phyloP scores from a whole-genome alignment of 768 basidiomycete species.

The Leccinum pellstonianum region DNA sequence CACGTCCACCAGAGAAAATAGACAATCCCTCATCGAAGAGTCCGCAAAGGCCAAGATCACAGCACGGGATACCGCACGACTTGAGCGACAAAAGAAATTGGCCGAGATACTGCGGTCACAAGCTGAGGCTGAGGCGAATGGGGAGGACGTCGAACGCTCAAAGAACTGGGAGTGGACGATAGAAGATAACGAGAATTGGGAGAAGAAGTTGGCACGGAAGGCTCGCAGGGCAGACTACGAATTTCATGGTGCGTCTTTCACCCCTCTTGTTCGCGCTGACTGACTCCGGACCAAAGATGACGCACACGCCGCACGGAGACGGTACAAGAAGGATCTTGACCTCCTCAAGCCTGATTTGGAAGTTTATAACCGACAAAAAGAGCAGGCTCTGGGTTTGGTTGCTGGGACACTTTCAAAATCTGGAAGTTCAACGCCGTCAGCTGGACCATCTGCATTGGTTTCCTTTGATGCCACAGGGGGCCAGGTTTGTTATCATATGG shows the following conservation, averaged over 20 bases:
- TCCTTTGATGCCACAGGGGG: slow-evolving; percentile 51
- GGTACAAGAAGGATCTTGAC: slow-evolving; percentile 92
- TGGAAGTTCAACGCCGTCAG: slow-evolving; percentile 32
- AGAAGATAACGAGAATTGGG: slow-evolving; percentile 32
- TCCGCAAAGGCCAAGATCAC: slow-evolving; percentile 73
- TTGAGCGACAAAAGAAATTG: slow-evolving; percentile 88
- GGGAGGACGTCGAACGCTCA: slow-evolving; percentile 94
- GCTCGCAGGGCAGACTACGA: slow-evolving; percentile 82
- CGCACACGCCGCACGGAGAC: slow-evolving; percentile 80
- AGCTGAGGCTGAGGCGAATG: slow-evolving; percentile 84
- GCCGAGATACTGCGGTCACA: slow-evolving; percentile 84
- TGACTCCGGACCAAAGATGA: slow-evolving; percentile 57
- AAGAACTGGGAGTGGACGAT: slow-evolving; percentile 81
- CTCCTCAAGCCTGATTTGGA: slow-evolving; percentile 83
- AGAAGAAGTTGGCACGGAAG: slow-evolving; percentile 69
- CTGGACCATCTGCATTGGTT: slow-evolving; percentile 39
- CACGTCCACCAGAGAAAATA: slow-evolving; percentile 77
- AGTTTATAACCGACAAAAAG: slow-evolving; percentile 88
- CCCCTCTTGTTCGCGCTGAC: neutral
- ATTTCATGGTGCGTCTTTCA: slow-evolving; percentile 72
- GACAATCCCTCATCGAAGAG: slow-evolving; percentile 83
- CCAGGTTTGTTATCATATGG: slow-evolving; percentile 34
- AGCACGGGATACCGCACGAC: slow-evolving; percentile 74
- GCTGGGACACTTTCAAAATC: slow-evolving; percentile 60
- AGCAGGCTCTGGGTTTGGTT: slow-evolving; percentile 71